Percentiles rank a stretch among this genome's conserved stretches.
Conservation (phyloP, 192 early-diverging fungal genomes). For the Backusella tuberculispora region DNA sequence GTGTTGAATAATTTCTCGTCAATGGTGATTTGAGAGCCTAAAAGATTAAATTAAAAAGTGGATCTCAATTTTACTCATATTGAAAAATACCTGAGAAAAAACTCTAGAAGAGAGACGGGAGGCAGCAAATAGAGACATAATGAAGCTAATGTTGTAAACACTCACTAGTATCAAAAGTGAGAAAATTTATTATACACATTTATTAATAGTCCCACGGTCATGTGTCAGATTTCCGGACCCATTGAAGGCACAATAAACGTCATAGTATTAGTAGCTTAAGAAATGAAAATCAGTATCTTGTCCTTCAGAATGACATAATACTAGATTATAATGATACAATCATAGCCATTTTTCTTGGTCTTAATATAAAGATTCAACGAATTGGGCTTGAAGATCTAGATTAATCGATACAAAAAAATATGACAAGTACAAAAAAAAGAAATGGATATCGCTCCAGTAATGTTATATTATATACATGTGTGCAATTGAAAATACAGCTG, state of each 20-base stretch:
- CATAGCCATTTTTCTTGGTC: too few relatives aligned
- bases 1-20: background rate
- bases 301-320: too few relatives aligned
- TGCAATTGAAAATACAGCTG: background rate
- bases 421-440: too few relatives aligned
- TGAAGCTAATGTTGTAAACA: background rate
- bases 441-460: background rate
- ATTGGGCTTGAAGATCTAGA: too few relatives aligned
- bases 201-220: slow-evolving; percentile 2
- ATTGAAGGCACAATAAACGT: background rate
- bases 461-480: background rate
- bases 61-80: background rate
- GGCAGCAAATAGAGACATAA: background rate
- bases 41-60: background rate
- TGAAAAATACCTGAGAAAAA: background rate
- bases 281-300: too few relatives aligned
- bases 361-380: too few relatives aligned
- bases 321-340: too few relatives aligned
- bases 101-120: background rate
- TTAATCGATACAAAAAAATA: too few relatives aligned
- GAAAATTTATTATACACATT: background rate
- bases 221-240: background rate
- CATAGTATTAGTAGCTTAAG: too few relatives aligned
- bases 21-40: slow-evolving; percentile 5
- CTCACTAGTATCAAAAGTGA: background rate